Percentiles rank a stretch among this genome's conserved stretches.
These are phyloP conservation scores for Brasilioporus rufonigricans DNA, from an alignment of 768 basidiomycete genomes.

Conservation along the genomic window DNA sequence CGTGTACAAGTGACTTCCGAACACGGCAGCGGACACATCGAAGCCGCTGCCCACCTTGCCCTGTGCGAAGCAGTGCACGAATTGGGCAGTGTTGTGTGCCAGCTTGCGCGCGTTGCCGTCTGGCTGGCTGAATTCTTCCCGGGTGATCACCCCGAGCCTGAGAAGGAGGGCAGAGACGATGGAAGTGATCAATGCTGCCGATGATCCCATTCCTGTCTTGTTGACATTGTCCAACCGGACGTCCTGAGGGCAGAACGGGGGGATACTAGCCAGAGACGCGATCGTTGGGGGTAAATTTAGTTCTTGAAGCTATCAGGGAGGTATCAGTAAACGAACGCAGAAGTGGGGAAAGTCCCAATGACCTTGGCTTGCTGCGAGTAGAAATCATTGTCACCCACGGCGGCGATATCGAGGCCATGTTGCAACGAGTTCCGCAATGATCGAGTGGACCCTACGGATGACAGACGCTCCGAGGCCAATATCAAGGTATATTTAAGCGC, in stretches of 20 bases:
- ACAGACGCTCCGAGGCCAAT: slow-evolving; percentile 54
- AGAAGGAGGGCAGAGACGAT: slow-evolving; percentile 83
- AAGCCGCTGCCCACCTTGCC: slow-evolving; percentile 98
- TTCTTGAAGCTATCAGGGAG: slow-evolving; percentile 52
- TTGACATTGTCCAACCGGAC: slow-evolving; percentile 79
- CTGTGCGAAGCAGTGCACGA: slow-evolving; percentile 93
- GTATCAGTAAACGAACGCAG: slow-evolving; percentile 1
- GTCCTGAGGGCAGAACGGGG: slow-evolving; percentile 72
- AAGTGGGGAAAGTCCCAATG: slow-evolving; percentile 1
- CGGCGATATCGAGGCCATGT: slow-evolving; percentile 68
- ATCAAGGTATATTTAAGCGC: slow-evolving; percentile 77
- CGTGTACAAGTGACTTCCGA: slow-evolving; percentile 91
- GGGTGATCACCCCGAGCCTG: slow-evolving; percentile 63
- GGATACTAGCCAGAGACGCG: slow-evolving; percentile 62
- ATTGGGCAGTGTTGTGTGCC: slow-evolving; percentile 93
- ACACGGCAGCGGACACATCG: slow-evolving; percentile 91
- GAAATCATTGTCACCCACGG: slow-evolving; percentile 95
- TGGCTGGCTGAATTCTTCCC: slow-evolving; percentile 43
- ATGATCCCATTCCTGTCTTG: slow-evolving; percentile 97
- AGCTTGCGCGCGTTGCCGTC: slow-evolving; percentile 51
- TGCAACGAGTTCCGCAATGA: slow-evolving; percentile 41
- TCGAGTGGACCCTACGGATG: slow-evolving; percentile 38
- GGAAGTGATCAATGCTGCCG: slow-evolving; percentile 95
- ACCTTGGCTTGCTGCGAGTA: slow-evolving; percentile 93
- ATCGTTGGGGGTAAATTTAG: slow-evolving; percentile 61